Evolutionary conservation across 1,284 basidiomycete genomes (phyloP).

Genomic region (Rhodotorula sp.): DNA sequence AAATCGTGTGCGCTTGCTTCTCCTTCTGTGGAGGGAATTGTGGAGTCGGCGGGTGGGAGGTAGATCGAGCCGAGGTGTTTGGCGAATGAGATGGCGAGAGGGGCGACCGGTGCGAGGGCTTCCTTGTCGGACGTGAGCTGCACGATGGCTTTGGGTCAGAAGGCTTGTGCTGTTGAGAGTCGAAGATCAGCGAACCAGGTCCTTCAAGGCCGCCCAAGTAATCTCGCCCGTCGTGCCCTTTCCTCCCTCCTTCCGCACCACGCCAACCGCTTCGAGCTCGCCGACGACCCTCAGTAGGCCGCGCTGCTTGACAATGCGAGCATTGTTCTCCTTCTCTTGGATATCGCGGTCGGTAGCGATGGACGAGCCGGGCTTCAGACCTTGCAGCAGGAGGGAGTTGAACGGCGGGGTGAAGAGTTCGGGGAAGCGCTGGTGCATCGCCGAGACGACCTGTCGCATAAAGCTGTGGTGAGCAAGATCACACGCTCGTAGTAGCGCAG

Average conservation of each 20-base stretch:
- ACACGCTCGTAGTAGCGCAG: background rate
- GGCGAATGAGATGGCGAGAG: constrained; percentile 49
- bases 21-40: constrained; percentile 79
- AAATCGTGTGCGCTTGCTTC: constrained; percentile 73
- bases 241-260: constrained; percentile 48
- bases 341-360: constrained; percentile 65
- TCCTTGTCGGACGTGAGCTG: constrained; percentile 45
- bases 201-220: constrained; percentile 49
- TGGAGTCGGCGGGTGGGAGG: constrained; percentile 75
- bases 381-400: constrained; percentile 61
- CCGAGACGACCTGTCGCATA: constrained; percentile 70
- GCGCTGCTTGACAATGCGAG: constrained; percentile 75
- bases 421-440: constrained; percentile 83
- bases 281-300: constrained; percentile 80
- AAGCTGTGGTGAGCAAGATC: background rate
- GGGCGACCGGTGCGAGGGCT: constrained; percentile 40
- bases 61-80: constrained; percentile 79
- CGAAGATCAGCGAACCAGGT: constrained; percentile 60
- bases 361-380: constrained; percentile 61
- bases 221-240: constrained; percentile 38
- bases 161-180: too few relatives aligned
- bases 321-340: constrained; percentile 86
- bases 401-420: constrained; percentile 72
- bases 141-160: too few relatives aligned
- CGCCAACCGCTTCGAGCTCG: constrained; percentile 82